Evolutionary conservation across 1,284 basidiomycete genomes (phyloP), one percentile per base, ranked within the genome.

Genomic region (Trichosporon sp.): DNA sequence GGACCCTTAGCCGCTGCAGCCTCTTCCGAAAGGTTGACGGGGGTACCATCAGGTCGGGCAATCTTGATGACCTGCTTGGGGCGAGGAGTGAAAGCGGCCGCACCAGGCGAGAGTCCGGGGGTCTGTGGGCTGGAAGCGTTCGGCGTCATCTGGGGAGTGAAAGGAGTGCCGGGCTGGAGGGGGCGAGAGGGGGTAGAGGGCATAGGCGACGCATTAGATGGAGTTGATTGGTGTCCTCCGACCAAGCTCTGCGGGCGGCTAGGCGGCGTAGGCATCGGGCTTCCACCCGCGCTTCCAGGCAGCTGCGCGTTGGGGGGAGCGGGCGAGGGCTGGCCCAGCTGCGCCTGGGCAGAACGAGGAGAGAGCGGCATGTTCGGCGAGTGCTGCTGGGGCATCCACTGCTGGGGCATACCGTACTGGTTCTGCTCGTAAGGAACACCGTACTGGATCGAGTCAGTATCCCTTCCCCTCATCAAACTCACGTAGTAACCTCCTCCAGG

Each of bases 41-140:
- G 71, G 4, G 73, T 77, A 33, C 78, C 80, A 64, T 80, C 80
- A 2, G 76, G 75, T 37, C 77, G 75, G 8, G 78, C 69, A 58
- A 81, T 71, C 71, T 78, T 80, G 73, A 81, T 76, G 4, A 71
- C 69, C 44, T 65, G 63, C 31, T 69, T 66, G 31, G 69, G 59
- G 31, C 71, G 70, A n/a, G 74, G 77, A 7, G 77, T 78, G 64
- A 80, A 79, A 9, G 76, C 60, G 4, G 71, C 40, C 4, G 75
- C 77, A 7, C 70, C 71, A 4, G 69, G 70, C 10, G 76, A 76
- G 19, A 78, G 69, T 54, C 64, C 61, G 4, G 67, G 58, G 33
- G 36, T 58, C 58, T 57, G 68, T 44, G 56, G 64, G 23, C 25
- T 31, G 4, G 49, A 27, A 11, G 49, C 63, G 21, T 59, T 36